Conservation (phyloP, 805 yeast genomes). For the Teunomyces kruisii region DNA sequence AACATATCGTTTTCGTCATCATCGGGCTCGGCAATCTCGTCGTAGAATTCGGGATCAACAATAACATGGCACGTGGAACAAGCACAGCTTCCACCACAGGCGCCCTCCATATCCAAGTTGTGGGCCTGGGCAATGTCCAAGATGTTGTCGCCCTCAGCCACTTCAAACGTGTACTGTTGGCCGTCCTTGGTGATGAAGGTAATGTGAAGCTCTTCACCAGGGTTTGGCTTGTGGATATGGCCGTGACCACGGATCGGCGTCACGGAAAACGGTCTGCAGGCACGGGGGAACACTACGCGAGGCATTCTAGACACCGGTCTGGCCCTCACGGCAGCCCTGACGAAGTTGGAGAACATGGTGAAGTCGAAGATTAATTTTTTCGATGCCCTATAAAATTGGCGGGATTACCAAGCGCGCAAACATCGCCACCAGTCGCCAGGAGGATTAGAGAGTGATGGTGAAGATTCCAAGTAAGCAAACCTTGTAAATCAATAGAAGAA, state of each 20-base stretch:
- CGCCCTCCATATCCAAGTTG: constrained; percentile 94
- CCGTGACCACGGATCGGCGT: constrained; percentile 55
- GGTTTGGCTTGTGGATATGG: constrained; percentile 84
- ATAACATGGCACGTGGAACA: constrained; percentile 97
- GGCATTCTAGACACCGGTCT: not conserved
- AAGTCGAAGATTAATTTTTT: not conserved
- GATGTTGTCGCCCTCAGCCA: constrained; percentile 86
- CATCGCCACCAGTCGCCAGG: not conserved
- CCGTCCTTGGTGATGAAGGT: constrained; percentile 95
- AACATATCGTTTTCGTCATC: constrained; percentile 99
- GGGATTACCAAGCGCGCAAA: not conserved
- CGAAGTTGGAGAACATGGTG: constrained; percentile 3
- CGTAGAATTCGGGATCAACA: constrained; percentile 93
- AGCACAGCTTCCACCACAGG: constrained; percentile 99
- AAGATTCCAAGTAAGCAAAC: no score
- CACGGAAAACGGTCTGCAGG: constrained; percentile 18
- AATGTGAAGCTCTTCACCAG: constrained; percentile 82
- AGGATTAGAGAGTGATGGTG: not conserved
- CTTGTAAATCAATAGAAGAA: no score
- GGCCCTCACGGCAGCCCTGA: constrained; percentile 4
- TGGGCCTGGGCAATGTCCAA: constrained; percentile 94
- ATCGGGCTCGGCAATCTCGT: constrained; percentile 87
- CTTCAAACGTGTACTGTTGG: constrained; percentile 75
- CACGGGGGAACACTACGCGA: not conserved
- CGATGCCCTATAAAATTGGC: constrained; percentile 2